Evolutionary conservation across 139 green algal genomes (phyloP).

Genomic region (Dunaliella sp.): DNA sequence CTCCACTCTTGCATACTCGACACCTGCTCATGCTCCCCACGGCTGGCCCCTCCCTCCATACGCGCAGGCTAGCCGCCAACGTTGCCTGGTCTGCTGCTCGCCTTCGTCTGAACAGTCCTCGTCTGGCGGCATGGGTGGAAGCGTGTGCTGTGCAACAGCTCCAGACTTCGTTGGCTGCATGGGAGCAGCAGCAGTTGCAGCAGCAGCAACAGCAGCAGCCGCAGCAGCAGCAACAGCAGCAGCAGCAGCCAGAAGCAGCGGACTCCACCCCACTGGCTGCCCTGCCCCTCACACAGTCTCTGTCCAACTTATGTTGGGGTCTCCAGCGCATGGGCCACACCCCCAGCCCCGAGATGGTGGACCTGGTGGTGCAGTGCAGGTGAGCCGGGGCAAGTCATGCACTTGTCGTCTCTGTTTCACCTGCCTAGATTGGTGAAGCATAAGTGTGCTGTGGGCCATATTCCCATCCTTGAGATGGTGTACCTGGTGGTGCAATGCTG

Average conservation of each 20-base stretch:
- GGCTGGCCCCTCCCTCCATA: not conserved
- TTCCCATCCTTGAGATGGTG: no score
- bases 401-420: not conserved
- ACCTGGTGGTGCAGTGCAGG: not conserved
- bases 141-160: not conserved
- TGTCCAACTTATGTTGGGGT: conserved; percentile 7
- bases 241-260: not conserved
- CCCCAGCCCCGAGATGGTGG: not conserved
- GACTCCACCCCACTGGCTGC: not conserved
- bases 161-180: not conserved
- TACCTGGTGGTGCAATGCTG: no score
- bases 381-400: not conserved
- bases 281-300: not conserved
- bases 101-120: not conserved
- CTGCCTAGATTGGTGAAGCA: not conserved
- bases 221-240: not conserved
- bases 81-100: conserved; percentile 3
- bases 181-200: not conserved
- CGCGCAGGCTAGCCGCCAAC: not conserved
- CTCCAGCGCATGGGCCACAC: not conserved
- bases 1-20: no score
- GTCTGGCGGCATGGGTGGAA: not conserved
- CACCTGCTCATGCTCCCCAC: not conserved
- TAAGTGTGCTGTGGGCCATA: not conserved
- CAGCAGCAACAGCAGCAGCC: not conserved